Evolutionary conservation across 73 alveolate genomes (phyloP).

Genomic region (Tetrahymena elliotti): DNA sequence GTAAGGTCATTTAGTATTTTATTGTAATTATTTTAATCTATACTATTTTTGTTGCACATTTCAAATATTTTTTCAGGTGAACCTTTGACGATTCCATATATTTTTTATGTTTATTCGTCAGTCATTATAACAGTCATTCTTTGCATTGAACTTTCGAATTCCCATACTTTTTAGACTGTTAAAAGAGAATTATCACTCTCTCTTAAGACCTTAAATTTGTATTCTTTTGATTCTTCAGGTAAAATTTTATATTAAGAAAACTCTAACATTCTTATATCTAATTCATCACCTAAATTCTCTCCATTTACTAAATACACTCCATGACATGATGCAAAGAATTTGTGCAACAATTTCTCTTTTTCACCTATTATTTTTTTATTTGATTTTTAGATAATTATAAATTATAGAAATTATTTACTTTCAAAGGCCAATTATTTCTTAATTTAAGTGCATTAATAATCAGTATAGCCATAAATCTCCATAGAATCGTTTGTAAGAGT

Average conservation of each 20-base stretch:
- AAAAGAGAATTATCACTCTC: not conserved
- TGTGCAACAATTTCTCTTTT: conserved; percentile 8
- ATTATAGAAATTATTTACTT: not conserved
- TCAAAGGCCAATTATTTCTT: not conserved
- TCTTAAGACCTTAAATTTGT: not conserved
- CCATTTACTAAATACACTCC: conserved; percentile 29
- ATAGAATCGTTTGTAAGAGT: conserved; percentile 10
- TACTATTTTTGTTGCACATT: conserved; percentile 46
- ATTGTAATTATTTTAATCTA: conserved; percentile 41
- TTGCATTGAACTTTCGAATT: conserved; percentile 22
- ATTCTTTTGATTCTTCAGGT: not conserved
- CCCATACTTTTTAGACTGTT: conserved; percentile 11
- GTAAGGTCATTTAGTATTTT: conserved; percentile 48
- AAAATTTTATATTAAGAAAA: conserved; percentile 8
- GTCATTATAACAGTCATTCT: conserved; percentile 31
- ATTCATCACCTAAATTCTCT: conserved; percentile 29
- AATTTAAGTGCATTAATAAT: not conserved
- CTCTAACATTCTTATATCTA: conserved; percentile 26
- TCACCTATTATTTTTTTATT: not conserved
- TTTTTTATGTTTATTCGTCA: conserved; percentile 3
- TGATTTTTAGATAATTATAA: not conserved
- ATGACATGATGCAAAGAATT: conserved; percentile 36
- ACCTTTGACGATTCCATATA: conserved; percentile 49
- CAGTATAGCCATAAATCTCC: conserved; percentile 16
- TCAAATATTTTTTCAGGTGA: conserved; percentile 65